Percentiles rank a stretch among this genome's conserved stretches.
phyloP scores from a whole-genome alignment of 495 filamentous ascomycete genomes.

The Melanomma pulvis-pyrius region DNA sequence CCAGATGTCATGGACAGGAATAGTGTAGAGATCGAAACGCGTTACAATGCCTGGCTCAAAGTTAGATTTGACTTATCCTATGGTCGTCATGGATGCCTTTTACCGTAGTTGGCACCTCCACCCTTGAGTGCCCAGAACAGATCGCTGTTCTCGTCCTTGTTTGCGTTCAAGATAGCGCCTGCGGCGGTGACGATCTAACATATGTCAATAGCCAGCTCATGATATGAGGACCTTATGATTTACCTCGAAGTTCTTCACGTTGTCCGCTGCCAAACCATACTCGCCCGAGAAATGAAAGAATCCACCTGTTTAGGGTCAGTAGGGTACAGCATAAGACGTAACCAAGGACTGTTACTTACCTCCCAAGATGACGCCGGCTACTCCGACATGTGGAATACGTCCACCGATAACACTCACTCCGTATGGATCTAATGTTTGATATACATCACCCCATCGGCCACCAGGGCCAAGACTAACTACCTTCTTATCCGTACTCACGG shows the following conservation, averaged over 20 bases:
- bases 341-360: conserved; percentile 1
- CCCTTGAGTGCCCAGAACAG: conserved; percentile 31
- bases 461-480: conserved; percentile 18
- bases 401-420: conserved; percentile 10
- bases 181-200: conserved; percentile 27
- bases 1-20: conserved; percentile 21
- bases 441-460: conserved; percentile 15
- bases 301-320: conserved; percentile 7
- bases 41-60: conserved; percentile 22
- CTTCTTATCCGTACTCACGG: background rate
- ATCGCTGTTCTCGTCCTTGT: conserved; percentile 10
- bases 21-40: conserved; percentile 15
- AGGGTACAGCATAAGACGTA: no score
- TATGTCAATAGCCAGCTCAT: background rate
- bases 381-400: conserved; percentile 8
- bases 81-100: no score
- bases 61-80: background rate
- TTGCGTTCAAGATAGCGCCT: conserved; percentile 22
- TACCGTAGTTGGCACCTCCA: conserved; percentile 29
- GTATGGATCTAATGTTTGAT: conserved; percentile 8
- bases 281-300: conserved; percentile 17
- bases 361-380: conserved; percentile 19
- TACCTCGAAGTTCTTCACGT: conserved; percentile 27
- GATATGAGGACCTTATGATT: no score
- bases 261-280: conserved; percentile 21